phyloP scores from a whole-genome alignment of 441 rosid species.

The California macrophylla region DNA sequence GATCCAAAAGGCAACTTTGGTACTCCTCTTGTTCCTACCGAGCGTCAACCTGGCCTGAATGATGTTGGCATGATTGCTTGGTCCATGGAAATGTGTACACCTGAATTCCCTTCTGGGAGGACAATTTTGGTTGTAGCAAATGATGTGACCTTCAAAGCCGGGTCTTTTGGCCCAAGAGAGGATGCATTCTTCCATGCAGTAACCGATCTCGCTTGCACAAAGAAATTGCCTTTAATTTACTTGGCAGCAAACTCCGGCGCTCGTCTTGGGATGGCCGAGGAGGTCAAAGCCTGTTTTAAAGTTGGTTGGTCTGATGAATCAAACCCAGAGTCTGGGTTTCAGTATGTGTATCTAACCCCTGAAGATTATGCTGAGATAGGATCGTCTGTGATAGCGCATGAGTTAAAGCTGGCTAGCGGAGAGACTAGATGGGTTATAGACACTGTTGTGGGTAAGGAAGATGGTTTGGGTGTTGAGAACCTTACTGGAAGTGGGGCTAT shows the following conservation, averaged over 20 bases:
- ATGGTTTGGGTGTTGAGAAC: constrained; percentile 96
- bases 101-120: constrained; percentile 95
- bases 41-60: constrained; percentile 68
- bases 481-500: constrained; percentile 96
- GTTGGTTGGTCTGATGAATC: constrained; percentile 91
- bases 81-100: constrained; percentile 83
- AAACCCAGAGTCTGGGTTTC: constrained; percentile 87
- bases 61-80: constrained; percentile 98
- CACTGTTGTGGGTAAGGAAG: constrained; percentile 91
- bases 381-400: constrained; percentile 83
- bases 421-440: constrained; percentile 93
- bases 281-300: constrained; percentile 83
- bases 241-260: constrained; percentile 99
- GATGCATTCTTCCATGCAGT: constrained; percentile 94
- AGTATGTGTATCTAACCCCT: constrained; percentile 71
- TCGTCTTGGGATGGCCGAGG: constrained; percentile 94
- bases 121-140: constrained; percentile 68
- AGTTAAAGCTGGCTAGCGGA: constrained; percentile 65
- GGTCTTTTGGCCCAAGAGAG: constrained; percentile 97
- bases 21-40: constrained; percentile 52
- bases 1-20: constrained; percentile 56
- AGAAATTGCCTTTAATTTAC: constrained; percentile 86
- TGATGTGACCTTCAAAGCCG: constrained; percentile 96
- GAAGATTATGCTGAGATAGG: constrained; percentile 61
- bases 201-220: constrained; percentile 81